Conservation (phyloP, 148 eudicot species). For the Rhododendron ovatum region DNA sequence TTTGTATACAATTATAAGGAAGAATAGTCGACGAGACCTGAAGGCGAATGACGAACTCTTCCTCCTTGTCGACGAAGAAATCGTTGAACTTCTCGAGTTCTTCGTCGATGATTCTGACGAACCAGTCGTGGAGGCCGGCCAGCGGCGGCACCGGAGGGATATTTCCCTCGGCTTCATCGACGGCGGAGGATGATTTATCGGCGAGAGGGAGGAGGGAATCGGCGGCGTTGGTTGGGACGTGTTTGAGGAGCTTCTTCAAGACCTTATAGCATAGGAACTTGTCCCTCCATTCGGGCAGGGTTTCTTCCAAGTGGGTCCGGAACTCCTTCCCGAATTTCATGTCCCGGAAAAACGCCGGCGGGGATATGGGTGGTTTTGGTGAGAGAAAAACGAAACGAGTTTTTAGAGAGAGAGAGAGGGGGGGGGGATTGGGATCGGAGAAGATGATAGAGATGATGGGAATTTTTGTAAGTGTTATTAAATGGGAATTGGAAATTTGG, state of each 20-base stretch:
- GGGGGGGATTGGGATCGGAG: neutral
- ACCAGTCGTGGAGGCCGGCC: constrained; percentile 69
- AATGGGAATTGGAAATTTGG: too few species aligned
- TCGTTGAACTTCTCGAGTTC: constrained; percentile 94
- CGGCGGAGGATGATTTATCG: neutral
- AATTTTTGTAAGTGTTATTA: neutral
- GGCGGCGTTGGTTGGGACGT: constrained; percentile 24
- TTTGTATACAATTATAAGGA: neutral
- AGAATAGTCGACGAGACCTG: constrained; percentile 36
- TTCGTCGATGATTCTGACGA: constrained; percentile 64
- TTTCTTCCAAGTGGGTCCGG: constrained; percentile 63
- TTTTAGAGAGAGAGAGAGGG: neutral
- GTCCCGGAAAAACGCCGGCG: neutral
- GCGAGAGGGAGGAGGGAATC: neutral
- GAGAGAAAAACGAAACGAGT: neutral
- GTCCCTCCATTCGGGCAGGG: constrained; percentile 89
- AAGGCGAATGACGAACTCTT: constrained; percentile 76
- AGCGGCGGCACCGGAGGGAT: constrained; percentile 17
- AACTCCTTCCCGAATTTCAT: constrained; percentile 95
- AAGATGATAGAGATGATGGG: neutral
- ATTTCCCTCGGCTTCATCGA: neutral
- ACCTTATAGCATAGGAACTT: constrained; percentile 79
- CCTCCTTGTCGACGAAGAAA: constrained; percentile 93
- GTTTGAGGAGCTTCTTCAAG: constrained; percentile 78
- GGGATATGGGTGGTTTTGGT: too few species aligned